Conservation (phyloP, 1,139 yeast genomes). For the Hansenula anomala region DNA sequence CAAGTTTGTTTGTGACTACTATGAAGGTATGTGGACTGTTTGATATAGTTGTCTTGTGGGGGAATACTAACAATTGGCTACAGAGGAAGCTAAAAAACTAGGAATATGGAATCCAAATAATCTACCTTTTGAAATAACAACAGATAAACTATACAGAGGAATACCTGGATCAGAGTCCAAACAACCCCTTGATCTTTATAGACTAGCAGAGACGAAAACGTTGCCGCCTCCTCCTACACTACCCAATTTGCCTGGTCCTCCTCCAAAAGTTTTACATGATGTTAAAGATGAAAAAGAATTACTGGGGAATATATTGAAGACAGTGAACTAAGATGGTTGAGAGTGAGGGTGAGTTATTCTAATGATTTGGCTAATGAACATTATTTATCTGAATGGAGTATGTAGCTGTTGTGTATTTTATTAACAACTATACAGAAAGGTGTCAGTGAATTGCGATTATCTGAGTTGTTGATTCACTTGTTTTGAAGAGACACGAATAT, state of each 20-base stretch:
- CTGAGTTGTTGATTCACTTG: too few relatives aligned
- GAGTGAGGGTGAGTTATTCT: too few relatives aligned
- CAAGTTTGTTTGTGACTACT: slow-evolving; percentile 70
- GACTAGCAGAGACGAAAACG: slow-evolving; percentile 16
- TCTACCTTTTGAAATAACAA: slow-evolving; percentile 36
- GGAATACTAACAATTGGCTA: neutral
- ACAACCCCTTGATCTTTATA: slow-evolving; percentile 10
- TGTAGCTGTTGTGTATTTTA: neutral
- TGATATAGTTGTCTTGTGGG: too few relatives aligned
- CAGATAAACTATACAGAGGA: slow-evolving; percentile 34
- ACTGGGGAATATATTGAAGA: slow-evolving; percentile 17
- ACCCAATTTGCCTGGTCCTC: slow-evolving; percentile 38
- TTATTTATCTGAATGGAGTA: too few relatives aligned
- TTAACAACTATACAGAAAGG: neutral
- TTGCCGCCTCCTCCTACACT: slow-evolving; percentile 41
- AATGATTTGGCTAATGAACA: neutral
- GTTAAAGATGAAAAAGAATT: slow-evolving; percentile 7
- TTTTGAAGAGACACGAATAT: too few relatives aligned
- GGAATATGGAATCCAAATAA: slow-evolving; percentile 41
- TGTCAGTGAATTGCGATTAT: too few relatives aligned
- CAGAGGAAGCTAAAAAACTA: slow-evolving; percentile 41
- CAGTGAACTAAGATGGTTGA: slow-evolving; percentile 14
- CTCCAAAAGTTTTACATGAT: slow-evolving; percentile 28
- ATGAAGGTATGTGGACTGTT: slow-evolving; percentile 38
- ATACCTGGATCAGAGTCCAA: slow-evolving; percentile 37